Evolutionary conservation across 257 asterid genomes (phyloP).

Genomic region (Penstemon eatonii): DNA sequence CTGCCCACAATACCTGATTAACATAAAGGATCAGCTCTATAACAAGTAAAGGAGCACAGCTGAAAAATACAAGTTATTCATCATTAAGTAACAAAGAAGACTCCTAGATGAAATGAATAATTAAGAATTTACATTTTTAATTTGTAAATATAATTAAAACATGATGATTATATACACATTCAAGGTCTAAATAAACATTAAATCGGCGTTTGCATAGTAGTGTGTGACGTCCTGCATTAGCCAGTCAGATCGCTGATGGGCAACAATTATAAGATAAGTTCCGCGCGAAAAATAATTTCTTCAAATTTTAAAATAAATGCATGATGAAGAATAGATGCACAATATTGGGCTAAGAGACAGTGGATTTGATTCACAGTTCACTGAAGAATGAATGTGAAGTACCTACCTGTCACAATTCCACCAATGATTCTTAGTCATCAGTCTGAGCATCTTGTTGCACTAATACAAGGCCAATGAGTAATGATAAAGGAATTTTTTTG

Average conservation of each 20-base stretch:
- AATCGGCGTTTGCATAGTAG: not conserved
- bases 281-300: not conserved
- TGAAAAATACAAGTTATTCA: slow-evolving; percentile 12
- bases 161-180: not conserved
- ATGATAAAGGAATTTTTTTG: too few species aligned
- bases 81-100: slow-evolving; percentile 18
- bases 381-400: too few species aligned
- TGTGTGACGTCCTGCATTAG: slow-evolving; percentile 3
- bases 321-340: slow-evolving; percentile 12
- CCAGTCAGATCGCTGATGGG: slow-evolving; percentile 3
- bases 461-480: too few species aligned
- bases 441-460: too few species aligned
- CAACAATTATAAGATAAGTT: not conserved
- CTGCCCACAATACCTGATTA: slow-evolving; percentile 76
- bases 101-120: slow-evolving; percentile 25
- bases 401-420: too few species aligned
- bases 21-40: slow-evolving; percentile 28
- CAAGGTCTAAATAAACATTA: not conserved
- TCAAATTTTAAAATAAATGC: not conserved
- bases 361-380: too few species aligned
- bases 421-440: too few species aligned
- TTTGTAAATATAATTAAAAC: not conserved
- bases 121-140: slow-evolving; percentile 11
- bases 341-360: not conserved
- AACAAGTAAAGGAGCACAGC: slow-evolving; percentile 20